phyloP scores from a whole-genome alignment of 352 stramenopile species.

The Peronosclerospora sorghi region DNA sequence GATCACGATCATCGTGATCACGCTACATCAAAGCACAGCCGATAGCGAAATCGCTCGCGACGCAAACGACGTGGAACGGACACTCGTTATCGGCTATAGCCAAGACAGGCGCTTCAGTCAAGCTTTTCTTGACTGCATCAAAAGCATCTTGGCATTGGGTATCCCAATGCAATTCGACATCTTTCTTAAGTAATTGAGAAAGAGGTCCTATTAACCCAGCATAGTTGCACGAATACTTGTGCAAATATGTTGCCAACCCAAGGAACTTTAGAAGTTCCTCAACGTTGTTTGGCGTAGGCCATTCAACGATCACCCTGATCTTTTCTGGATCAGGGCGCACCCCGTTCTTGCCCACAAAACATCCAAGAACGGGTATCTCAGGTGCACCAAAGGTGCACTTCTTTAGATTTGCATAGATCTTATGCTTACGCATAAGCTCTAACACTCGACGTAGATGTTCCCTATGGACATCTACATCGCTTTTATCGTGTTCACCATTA shows the following conservation, averaged over 20 bases:
- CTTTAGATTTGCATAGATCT: background rate
- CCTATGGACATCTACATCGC: background rate
- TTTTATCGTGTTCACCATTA: background rate
- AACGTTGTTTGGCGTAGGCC: background rate
- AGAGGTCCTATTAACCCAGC: background rate
- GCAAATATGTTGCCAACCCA: background rate
- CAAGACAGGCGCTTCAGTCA: background rate
- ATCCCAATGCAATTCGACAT: background rate
- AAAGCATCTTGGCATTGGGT: background rate
- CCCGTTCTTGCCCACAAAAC: background rate
- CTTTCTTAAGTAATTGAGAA: background rate
- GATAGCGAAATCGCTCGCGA: background rate
- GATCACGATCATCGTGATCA: background rate
- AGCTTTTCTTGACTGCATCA: background rate
- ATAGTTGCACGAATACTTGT: background rate
- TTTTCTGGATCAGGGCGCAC: background rate
- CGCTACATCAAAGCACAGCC: background rate
- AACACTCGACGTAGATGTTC: background rate
- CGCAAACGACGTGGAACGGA: background rate
- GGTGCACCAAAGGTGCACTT: background rate
- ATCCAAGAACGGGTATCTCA: conserved; percentile 1
- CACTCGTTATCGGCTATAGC: background rate
- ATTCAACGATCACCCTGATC: background rate
- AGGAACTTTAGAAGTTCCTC: background rate
- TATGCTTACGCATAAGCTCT: background rate